Conservation (phyloP, 2,329 filamentous ascomycete genomes). For the Fonsecaea nubica region DNA sequence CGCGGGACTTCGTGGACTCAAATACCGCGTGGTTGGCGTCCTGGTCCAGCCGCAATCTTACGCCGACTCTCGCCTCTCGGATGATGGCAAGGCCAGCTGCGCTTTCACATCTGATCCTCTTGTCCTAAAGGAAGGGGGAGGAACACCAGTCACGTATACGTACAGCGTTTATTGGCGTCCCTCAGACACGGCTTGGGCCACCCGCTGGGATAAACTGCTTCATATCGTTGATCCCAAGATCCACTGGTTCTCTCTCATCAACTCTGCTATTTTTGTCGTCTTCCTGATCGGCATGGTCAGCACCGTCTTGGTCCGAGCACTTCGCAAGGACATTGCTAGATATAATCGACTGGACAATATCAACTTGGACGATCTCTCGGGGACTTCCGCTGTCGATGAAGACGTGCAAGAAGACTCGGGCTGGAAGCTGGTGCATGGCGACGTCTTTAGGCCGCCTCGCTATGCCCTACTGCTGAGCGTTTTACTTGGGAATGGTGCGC, state of each 20-base stretch:
- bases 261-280: constrained; percentile 91
- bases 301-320: constrained; percentile 85
- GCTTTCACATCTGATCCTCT: constrained; percentile 54
- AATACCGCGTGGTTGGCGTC: constrained; percentile 90
- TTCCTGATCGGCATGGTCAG: constrained; percentile 90
- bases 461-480: constrained; percentile 84
- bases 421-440: constrained; percentile 97
- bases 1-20: constrained; percentile 63
- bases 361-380: constrained; percentile 85
- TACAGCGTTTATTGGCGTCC: constrained; percentile 91
- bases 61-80: constrained; percentile 47
- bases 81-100: constrained; percentile 67
- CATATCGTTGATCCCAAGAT: constrained; percentile 98
- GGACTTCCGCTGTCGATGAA: constrained; percentile 77
- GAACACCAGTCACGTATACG: constrained; percentile 78
- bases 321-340: constrained; percentile 92
- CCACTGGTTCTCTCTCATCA: constrained; percentile 98
- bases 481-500: constrained; percentile 88
- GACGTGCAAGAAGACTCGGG: constrained; percentile 97
- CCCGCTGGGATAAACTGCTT: constrained; percentile 97
- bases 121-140: constrained; percentile 67
- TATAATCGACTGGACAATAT: constrained; percentile 96
- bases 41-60: constrained; percentile 82
- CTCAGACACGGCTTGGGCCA: constrained; percentile 89
- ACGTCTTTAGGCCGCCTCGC: constrained; percentile 89